Evolutionary conservation across 306 rosid species (phyloP), one percentile per base, ranked within the genome.

Genomic region (Nissolia schottii): DNA sequence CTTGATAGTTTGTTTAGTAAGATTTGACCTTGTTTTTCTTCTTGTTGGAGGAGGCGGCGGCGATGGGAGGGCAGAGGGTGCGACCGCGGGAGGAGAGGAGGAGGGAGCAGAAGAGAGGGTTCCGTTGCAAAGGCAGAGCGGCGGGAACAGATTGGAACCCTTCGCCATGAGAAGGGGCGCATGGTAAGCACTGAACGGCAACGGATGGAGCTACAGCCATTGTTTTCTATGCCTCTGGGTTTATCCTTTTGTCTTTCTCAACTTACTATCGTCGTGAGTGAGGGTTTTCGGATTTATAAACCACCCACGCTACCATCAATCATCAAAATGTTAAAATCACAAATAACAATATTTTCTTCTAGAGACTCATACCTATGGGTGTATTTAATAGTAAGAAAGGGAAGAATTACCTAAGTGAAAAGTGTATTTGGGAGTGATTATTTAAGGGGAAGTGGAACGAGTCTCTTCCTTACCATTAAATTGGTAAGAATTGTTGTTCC

Each of bases 121-220:
- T 85, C n/a, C 68, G 89, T 19, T 77, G 87, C 24, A 51, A 70
- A 32, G 56, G 51, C 3, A 76, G 75, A 51, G 31, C 49, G 65
- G 54, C 7, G 2, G 79, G 79, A 8, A 24, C 14, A 32, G 41
- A 55, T n/a, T 40, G 64, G 81, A 73, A 61, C 12, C 62, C 50
- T 11, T 76, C 80, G 28, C 29, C 13, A 20, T 53, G 76, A 37
- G 80, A 48, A 34, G 20, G 22, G 15, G 20, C 19, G 6, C 75
- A 76, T 18, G 85, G 70, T 24, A 69, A 32, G 61, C 80, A 76
- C 46, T 43, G 92, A 79, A 82, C 43, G 64, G 82, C 34, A 34
- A 67, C 23, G 41, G 86, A 50, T 22, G 86, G 64, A 49, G 83
- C 78, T 41, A 80, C 69, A 7, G 75, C 81, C 94, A 83, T 90